phyloP scores from a whole-genome alignment of 2,329 filamentous ascomycete genomes.

The Aspergillus sp. region DNA sequence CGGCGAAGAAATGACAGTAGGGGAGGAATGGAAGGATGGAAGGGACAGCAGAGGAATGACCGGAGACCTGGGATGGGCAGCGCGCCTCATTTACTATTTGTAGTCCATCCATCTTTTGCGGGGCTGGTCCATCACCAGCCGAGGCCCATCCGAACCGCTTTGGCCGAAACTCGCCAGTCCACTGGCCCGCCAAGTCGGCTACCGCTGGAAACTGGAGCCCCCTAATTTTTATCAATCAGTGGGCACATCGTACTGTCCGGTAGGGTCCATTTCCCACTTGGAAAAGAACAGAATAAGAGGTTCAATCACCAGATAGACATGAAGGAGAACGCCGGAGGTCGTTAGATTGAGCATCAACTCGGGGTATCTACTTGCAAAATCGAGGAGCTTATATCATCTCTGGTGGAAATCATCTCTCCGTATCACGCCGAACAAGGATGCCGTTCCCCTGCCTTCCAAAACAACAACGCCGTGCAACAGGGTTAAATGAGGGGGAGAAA shows the following conservation, averaged over 20 bases:
- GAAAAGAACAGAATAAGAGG: background rate
- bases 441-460: conserved; percentile 38
- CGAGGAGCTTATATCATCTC: conserved; percentile 46
- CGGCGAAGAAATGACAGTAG: background rate
- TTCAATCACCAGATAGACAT: background rate
- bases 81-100: background rate
- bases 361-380: conserved; percentile 48
- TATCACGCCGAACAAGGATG: conserved; percentile 40
- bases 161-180: background rate
- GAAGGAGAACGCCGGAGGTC: conserved; percentile 26
- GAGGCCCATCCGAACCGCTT: conserved; percentile 8
- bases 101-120: conserved; percentile 7
- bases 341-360: conserved; percentile 50
- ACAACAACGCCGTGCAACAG: conserved; percentile 28
- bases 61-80: background rate
- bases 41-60: background rate
- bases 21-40: background rate
- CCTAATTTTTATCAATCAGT: conserved; percentile 1
- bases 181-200: conserved; percentile 8
- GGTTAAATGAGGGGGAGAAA: conserved; percentile 24
- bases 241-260: background rate
- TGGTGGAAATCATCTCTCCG: conserved; percentile 37
- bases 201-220: background rate
- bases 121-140: conserved; percentile 11
- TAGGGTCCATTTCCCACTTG: background rate